These are phyloP conservation scores for Tephrocybe sp. DNA, from an alignment of 768 basidiomycete species.

Conservation along the genomic window DNA sequence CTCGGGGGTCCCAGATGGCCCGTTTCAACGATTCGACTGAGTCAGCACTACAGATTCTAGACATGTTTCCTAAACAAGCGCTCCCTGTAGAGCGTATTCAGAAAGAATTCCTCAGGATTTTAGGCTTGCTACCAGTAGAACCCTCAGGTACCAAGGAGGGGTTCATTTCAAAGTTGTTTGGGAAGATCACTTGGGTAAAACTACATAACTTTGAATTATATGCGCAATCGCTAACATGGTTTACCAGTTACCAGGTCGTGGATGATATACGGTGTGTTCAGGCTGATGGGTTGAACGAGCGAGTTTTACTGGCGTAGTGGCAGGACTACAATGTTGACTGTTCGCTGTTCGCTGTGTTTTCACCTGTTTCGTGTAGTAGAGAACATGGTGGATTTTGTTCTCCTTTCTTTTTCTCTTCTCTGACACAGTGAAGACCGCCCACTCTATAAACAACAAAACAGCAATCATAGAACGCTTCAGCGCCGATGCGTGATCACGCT, in stretches of 20 bases:
- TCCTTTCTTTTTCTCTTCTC: background rate
- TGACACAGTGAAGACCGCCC: too few species aligned
- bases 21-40: slow-evolving; percentile 6
- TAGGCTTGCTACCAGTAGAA: slow-evolving; percentile 3
- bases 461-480: too few species aligned
- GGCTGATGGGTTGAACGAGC: too few species aligned
- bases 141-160: slow-evolving; percentile 4
- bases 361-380: background rate
- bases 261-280: too few species aligned
- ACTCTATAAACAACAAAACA: too few species aligned
- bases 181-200: slow-evolving; percentile 5
- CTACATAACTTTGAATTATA: background rate
- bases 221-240: background rate
- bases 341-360: background rate
- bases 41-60: slow-evolving; percentile 5
- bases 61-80: slow-evolving; percentile 7
- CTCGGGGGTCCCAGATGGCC: slow-evolving; percentile 10
- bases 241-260: background rate
- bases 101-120: slow-evolving; percentile 7
- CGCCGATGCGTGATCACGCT: too few species aligned
- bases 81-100: slow-evolving; percentile 8
- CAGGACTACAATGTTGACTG: too few species aligned
- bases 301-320: background rate
- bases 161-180: slow-evolving; percentile 10
- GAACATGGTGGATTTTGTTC: background rate